These are phyloP conservation scores for Gentiana dahurica DNA, from an alignment of 257 asterid species.

Conservation along the genomic window DNA sequence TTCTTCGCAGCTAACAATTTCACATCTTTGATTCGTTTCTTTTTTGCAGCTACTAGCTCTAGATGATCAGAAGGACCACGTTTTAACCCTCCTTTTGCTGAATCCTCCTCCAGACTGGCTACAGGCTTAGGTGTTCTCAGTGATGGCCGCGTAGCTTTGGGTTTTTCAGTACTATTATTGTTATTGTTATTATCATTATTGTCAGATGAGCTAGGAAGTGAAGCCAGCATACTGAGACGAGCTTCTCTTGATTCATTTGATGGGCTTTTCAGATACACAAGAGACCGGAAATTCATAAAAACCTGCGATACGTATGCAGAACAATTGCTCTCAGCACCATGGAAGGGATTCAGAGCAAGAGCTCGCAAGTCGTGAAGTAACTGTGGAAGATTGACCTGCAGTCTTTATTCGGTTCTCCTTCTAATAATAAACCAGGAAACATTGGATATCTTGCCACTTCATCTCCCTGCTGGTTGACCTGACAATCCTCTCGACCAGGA, in stretches of 20 bases:
- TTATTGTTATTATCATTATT: not conserved
- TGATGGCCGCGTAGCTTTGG: constrained; percentile 22
- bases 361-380: constrained; percentile 47
- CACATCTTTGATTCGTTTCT: constrained; percentile 38
- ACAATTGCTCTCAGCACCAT: constrained; percentile 32
- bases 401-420: constrained; percentile 15
- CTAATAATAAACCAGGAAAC: constrained; percentile 15
- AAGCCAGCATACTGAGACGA: constrained; percentile 15
- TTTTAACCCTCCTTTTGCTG: constrained; percentile 20
- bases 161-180: constrained; percentile 17
- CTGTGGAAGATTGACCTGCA: constrained; percentile 23
- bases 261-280: constrained; percentile 70
- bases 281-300: constrained; percentile 62
- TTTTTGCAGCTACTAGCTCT: constrained; percentile 35
- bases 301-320: constrained; percentile 24
- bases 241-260: constrained; percentile 33
- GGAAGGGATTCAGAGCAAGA: constrained; percentile 71
- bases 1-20: constrained; percentile 40
- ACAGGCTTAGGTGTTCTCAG: too few relatives aligned
- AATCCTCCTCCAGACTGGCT: too few relatives aligned
- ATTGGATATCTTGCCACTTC: constrained; percentile 1
- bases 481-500: constrained; percentile 11
- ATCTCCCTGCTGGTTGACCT: constrained; percentile 17
- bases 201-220: constrained; percentile 14
- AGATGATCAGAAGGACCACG: constrained; percentile 63